Evolutionary conservation across 305 asterid species (phyloP), one percentile per base, ranked within the genome.

Genomic region (Plantago rigida): DNA sequence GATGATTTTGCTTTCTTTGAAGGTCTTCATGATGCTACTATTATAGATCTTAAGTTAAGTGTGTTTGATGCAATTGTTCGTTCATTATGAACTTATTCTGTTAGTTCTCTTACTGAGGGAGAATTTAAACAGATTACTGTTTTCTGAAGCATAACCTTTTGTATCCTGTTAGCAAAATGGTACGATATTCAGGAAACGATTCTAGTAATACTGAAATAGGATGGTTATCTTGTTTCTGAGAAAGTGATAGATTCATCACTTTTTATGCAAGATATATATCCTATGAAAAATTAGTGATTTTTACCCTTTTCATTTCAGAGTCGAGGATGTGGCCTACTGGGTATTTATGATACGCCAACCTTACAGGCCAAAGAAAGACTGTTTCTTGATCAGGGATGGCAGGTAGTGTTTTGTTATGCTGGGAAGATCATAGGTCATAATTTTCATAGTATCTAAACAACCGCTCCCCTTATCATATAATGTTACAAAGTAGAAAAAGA

Each of bases 351-450:
- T 55, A 92, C 97, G 46, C 97, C 97, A 15, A 92, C 99, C 62
- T 79, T 92, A 70, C 81, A 71, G 55, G 94, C 89, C 4, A 92
- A 89, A 84, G 96, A 89, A 79, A 82, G 75, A 36, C 95, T 92
- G 71, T 92, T 92, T 54, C 94, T 92, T 67, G 89, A 92, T 75
- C 89, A 85, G 63, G 97, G 97, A 56, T 92, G 99, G 97, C 89
- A 86, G 97, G 97, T 92, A 84, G 63, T 61, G 26, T 17, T 55
- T 65, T 39, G 42, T 63, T 60, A 4, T 51, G 19, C 19, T 17
- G 19, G 19, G 19, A 17, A 17, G 19, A 17, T 51, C 42, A 15
- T 42, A 15, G 28, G 36, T 52, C 22, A 42, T 45, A 22, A 63
- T 4, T 39, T 0, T 34, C 9, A 34, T 34, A 4, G 41, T 4